Base-by-base conservation (phyloP, 768 basidiomycete genomes). In the Pleurotus eryngii region DNA sequence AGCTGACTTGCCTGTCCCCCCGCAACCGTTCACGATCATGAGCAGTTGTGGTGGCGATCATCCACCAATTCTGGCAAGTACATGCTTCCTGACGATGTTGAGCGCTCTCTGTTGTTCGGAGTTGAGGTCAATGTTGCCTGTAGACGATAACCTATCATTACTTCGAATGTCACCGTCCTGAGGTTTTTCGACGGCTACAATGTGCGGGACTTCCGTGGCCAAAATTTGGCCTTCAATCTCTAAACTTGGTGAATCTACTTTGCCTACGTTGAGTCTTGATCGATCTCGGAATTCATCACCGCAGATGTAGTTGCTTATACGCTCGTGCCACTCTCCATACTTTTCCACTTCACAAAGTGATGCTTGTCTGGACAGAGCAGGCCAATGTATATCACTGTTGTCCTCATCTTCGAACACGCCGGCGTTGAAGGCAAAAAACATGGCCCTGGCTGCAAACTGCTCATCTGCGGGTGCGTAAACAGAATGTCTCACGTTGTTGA, bases 1-100 rank as follows among this genome's bases (percentile, higher is more conserved):
- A 1, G 62, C 66, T 0, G 77, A 76, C 56, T 81, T 81, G 0
- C 81, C 78, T 0, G 74, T 76, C 0, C 80, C 78, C 0, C 78
- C 79, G 49, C 74, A 68, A 0, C 80, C 80, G 0, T 66, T 60
- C 0, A 80, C 58, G 0, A 73, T 37, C 76, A 79, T 78, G 0
- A 67, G 59, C 2, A 81, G 61, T 46, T 71, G 75, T 8, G 46
- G 27, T n/a, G 57, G 65, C 0, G 57, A 18, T 7, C 56, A 6
- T 8, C 67, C 65, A 14, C 35, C 14, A 1, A 70, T 40, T 15
- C 64, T 64, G 11, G 65, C 22, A 3, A 54, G 26, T 0, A 77
- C 20, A 27, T 74, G 74, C 14, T 60, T 51, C 5, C 57, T 60
- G 0, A 80, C 59, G 4, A 80, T 75, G 49, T 73, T 66, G 57